phyloP scores from a whole-genome alignment of 2,329 filamentous ascomycete genomes.

The Colletotrichum scovillei region DNA sequence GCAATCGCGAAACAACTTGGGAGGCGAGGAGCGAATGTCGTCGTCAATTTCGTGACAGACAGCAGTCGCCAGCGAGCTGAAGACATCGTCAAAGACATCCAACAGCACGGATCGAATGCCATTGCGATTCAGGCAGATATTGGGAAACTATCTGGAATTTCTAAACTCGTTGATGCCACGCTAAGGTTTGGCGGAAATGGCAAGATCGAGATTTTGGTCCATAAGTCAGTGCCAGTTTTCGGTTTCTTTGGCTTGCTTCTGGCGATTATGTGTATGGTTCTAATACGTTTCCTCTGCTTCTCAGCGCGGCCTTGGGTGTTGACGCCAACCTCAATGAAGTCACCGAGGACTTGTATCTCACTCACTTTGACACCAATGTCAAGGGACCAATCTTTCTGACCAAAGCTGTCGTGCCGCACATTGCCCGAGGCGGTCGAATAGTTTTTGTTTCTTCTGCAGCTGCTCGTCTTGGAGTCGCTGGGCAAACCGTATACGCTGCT shows the following conservation, averaged over 20 bases:
- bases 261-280: not conserved
- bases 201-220: conserved; percentile 41
- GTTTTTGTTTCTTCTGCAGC: conserved; percentile 46
- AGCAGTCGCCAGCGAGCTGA: conserved; percentile 36
- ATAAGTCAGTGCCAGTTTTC: conserved; percentile 35
- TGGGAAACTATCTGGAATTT: conserved; percentile 31
- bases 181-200: conserved; percentile 37
- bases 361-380: conserved; percentile 19
- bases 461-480: conserved; percentile 43
- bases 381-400: conserved; percentile 43
- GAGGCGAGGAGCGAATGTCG: conserved; percentile 59
- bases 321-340: conserved; percentile 2
- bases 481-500: conserved; percentile 45
- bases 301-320: not conserved
- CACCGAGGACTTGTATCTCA: not conserved
- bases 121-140: conserved; percentile 36
- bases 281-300: not conserved
- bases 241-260: too few relatives aligned
- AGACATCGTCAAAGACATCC: conserved; percentile 35
- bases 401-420: conserved; percentile 42
- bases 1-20: conserved; percentile 74
- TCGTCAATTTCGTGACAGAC: conserved; percentile 38
- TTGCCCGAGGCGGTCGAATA: conserved; percentile 45
- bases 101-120: conserved; percentile 36
- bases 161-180: conserved; percentile 37